phyloP scores from a whole-genome alignment of 495 filamentous ascomycete species.

The Aspergillus carlsbadensis region DNA sequence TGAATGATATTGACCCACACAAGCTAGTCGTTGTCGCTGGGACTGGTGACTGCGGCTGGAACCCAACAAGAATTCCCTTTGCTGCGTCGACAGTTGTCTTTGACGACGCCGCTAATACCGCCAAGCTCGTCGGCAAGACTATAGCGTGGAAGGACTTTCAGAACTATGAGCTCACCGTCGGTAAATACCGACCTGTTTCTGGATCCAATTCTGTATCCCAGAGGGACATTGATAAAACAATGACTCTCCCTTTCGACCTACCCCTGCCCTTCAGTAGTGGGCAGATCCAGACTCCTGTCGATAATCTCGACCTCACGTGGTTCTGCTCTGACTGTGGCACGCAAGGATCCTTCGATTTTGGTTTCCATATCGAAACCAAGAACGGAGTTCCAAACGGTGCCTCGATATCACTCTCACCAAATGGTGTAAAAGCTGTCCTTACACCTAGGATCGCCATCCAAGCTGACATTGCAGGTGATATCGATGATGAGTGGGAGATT shows the following conservation, averaged over 20 bases:
- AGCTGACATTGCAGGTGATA: constrained; percentile 24
- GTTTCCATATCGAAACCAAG: constrained; percentile 29
- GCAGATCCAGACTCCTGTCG: constrained; percentile 11
- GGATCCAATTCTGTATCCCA: neutral
- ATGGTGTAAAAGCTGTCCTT: constrained; percentile 27
- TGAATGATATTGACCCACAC: constrained; percentile 34
- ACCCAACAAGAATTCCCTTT: constrained; percentile 32
- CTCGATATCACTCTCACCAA: constrained; percentile 25
- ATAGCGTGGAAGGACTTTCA: constrained; percentile 32
- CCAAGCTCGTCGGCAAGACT: constrained; percentile 22
- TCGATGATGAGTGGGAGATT: constrained; percentile 23
- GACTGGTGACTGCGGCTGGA: constrained; percentile 34
- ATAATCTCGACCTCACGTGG: constrained; percentile 17
- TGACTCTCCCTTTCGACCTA: constrained; percentile 30
- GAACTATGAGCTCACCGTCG: constrained; percentile 34
- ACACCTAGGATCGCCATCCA: constrained; percentile 24
- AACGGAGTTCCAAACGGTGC: constrained; percentile 25
- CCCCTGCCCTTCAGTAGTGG: constrained; percentile 21
- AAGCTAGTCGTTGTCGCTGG: constrained; percentile 41
- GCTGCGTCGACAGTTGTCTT: constrained; percentile 30
- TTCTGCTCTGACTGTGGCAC: constrained; percentile 30
- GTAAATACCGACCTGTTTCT: constrained; percentile 9
- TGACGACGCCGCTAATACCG: constrained; percentile 26
- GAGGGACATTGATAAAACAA: constrained; percentile 28
- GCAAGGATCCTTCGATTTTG: constrained; percentile 33